Conservation (phyloP, 768 basidiomycete genomes). For the Phylloporus rhodoxanthus region DNA sequence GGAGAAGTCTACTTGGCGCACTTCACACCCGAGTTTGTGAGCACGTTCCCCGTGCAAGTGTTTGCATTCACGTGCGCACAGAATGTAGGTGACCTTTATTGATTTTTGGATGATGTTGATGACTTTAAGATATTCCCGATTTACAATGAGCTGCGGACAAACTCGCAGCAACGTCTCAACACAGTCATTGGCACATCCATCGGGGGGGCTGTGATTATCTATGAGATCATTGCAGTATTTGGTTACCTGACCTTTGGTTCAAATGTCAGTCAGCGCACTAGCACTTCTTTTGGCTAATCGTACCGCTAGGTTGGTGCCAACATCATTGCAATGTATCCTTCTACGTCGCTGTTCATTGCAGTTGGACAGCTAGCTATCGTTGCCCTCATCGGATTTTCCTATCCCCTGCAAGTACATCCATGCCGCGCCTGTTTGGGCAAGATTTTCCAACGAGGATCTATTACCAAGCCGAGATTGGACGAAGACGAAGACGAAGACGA, state of each 20-base stretch:
- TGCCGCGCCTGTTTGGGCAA: conserved; percentile 91
- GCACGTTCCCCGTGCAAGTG: conserved; percentile 89
- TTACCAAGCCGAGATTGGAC: conserved; percentile 35
- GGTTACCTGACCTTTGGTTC: conserved; percentile 94
- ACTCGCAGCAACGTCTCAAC: conserved; percentile 82
- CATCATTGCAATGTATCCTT: conserved; percentile 92
- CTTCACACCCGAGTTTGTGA: conserved; percentile 71
- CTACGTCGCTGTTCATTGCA: conserved; percentile 87
- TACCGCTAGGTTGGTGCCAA: conserved; percentile 71
- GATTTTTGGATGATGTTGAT: conserved; percentile 5
- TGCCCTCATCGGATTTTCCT: conserved; percentile 83
- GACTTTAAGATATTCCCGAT: conserved; percentile 76
- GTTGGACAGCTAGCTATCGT: conserved; percentile 91
- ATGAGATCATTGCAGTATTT: conserved; percentile 83
- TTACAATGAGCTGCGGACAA: conserved; percentile 82
- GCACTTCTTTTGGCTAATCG: conserved; percentile 2
- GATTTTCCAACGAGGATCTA: conserved; percentile 54
- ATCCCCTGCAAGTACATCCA: conserved; percentile 92
- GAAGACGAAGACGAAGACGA: conserved; percentile 34
- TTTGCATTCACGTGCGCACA: conserved; percentile 92
- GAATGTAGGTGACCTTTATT: conserved; percentile 53
- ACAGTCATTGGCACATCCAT: conserved; percentile 83
- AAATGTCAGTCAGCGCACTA: conserved; percentile 43
- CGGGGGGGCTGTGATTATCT: conserved; percentile 74
- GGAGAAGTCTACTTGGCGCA: conserved; percentile 70